Evolutionary conservation across 2,329 filamentous ascomycete genomes (phyloP).

Genomic region (Diaporthe citrichinensis): DNA sequence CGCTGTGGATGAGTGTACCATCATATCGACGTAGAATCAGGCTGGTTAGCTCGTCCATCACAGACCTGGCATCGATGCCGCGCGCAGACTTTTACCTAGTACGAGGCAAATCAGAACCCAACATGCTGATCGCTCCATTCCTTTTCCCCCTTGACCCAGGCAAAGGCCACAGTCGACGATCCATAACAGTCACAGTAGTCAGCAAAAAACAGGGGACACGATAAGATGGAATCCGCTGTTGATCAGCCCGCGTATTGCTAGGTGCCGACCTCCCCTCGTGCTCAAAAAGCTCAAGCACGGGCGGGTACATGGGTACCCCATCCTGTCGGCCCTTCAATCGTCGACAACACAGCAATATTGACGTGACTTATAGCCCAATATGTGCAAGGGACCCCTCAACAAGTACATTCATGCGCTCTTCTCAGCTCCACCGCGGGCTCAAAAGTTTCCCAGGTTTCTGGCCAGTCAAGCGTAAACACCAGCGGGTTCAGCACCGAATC

Average conservation of each 20-base stretch:
- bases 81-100: constrained; percentile 3
- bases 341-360: constrained; percentile 35
- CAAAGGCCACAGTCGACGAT: not conserved
- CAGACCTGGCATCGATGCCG: not conserved
- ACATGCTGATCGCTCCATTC: constrained; percentile 1
- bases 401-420: constrained; percentile 34
- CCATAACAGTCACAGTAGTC: not conserved
- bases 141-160: constrained; percentile 11
- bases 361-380: constrained; percentile 29
- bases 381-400: constrained; percentile 22
- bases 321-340: constrained; percentile 8
- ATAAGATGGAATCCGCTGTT: not conserved
- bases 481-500: constrained; percentile 20
- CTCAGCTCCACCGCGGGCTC: constrained; percentile 22
- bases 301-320: constrained; percentile 31
- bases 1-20: not conserved
- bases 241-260: not conserved
- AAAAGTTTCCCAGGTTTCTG: constrained; percentile 19
- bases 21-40: constrained; percentile 13
- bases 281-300: constrained; percentile 14
- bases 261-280: constrained; percentile 18
- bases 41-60: not conserved
- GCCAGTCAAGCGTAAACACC: constrained; percentile 18
- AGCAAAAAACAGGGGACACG: not conserved
- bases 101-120: constrained; percentile 6